phyloP scores from a whole-genome alignment of 2,329 filamentous ascomycete genomes.

The Clarireedia homoeocarpa region DNA sequence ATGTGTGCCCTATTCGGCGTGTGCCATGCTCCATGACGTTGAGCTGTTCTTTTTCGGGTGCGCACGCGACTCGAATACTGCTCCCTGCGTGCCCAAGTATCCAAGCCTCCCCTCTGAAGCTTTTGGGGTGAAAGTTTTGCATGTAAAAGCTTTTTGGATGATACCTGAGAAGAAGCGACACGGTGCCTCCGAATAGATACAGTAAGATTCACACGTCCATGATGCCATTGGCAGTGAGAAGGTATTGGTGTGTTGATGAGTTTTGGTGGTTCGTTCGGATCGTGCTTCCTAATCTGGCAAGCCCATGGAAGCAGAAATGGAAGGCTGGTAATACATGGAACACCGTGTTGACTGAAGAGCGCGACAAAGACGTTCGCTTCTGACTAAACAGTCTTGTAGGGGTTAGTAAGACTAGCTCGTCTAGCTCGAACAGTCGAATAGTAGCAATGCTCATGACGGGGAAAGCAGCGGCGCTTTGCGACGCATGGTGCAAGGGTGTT shows the following conservation, averaged over 20 bases:
- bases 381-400: too few relatives aligned
- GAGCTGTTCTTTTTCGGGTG: background rate
- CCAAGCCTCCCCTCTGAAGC: background rate
- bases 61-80: background rate
- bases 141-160: background rate
- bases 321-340: background rate
- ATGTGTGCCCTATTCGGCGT: background rate
- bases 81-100: background rate
- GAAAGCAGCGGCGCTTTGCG: background rate
- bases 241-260: background rate
- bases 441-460: too few relatives aligned
- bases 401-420: too few relatives aligned
- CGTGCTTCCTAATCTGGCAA: too few relatives aligned
- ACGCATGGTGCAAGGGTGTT: background rate
- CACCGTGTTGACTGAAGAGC: too few relatives aligned
- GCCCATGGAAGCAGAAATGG: background rate
- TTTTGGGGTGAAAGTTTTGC: background rate
- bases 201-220: conserved; percentile 1
- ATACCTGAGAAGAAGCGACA: background rate
- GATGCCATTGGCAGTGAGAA: background rate
- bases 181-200: conserved; percentile 7
- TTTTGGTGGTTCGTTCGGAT: background rate
- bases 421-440: too few relatives aligned
- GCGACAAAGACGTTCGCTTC: too few relatives aligned
- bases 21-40: background rate